phyloP scores from a whole-genome alignment of 116 monocot species.

The Posidonia oceanica region DNA sequence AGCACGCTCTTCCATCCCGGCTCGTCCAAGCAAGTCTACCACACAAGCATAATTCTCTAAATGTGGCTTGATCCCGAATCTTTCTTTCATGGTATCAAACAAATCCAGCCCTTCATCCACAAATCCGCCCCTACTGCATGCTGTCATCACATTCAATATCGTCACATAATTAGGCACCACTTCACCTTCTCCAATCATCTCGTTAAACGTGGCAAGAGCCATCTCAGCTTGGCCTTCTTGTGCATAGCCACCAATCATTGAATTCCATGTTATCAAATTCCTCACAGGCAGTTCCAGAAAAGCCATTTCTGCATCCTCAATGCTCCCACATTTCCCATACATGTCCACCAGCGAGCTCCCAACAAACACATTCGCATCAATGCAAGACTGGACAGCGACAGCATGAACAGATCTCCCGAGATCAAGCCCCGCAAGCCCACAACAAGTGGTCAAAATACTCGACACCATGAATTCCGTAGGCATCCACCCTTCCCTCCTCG shows the following conservation, averaged over 20 bases:
- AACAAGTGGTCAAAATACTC: slow-evolving; percentile 53
- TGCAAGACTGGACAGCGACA: slow-evolving; percentile 33
- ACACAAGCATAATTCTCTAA: slow-evolving; percentile 72
- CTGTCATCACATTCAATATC: slow-evolving; percentile 44
- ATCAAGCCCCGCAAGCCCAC: slow-evolving; percentile 42
- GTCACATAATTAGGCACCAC: slow-evolving; percentile 63
- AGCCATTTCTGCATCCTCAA: slow-evolving; percentile 33
- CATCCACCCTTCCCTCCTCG: slow-evolving; percentile 31
- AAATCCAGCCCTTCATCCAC: slow-evolving; percentile 40
- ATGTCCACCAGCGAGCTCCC: slow-evolving; percentile 63
- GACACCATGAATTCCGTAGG: slow-evolving; percentile 70
- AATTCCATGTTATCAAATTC: slow-evolving; percentile 64
- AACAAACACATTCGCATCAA: slow-evolving; percentile 50
- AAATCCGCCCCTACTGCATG: slow-evolving; percentile 54
- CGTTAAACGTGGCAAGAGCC: slow-evolving; percentile 35
- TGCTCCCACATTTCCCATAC: slow-evolving; percentile 80
- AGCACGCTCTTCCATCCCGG: slow-evolving; percentile 56
- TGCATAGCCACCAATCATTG: slow-evolving; percentile 55
- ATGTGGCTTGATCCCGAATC: slow-evolving; percentile 39
- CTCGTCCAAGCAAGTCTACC: slow-evolving; percentile 76
- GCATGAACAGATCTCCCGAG: slow-evolving; percentile 68
- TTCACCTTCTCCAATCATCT: slow-evolving; percentile 26
- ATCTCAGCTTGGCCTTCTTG: slow-evolving; percentile 36
- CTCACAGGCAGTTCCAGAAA: slow-evolving; percentile 25
- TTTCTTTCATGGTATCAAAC: slow-evolving; percentile 60